These are phyloP conservation scores for Cladorrhinum samala DNA, from an alignment of 495 filamentous ascomycete genomes.

Conservation along the genomic window DNA sequence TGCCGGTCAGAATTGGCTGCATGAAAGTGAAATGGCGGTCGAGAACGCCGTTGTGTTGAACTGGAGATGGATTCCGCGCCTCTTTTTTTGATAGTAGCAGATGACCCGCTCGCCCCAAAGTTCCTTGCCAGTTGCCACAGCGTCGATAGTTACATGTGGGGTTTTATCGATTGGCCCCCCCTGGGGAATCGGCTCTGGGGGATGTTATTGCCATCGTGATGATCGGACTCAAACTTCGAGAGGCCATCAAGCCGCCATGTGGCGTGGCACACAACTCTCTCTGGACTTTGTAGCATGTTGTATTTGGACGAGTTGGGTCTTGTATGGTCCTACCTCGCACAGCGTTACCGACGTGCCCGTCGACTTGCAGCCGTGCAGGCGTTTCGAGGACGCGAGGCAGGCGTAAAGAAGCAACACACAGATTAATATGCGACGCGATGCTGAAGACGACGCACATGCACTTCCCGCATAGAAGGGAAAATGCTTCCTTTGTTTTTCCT, in stretches of 20 bases:
- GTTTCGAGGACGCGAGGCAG: neutral
- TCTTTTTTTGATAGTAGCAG: too few species aligned
- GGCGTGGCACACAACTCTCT: neutral
- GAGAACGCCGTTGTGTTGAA: neutral
- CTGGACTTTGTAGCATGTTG: neutral
- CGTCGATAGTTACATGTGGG: too few species aligned
- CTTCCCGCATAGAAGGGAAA: neutral
- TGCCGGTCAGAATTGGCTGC: neutral
- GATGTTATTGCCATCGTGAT: neutral
- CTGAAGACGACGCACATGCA: too few species aligned
- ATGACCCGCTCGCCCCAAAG: too few species aligned
- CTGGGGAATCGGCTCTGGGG: neutral
- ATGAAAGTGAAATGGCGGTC: neutral
- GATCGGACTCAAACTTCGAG: too few species aligned
- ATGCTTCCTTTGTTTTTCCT: neutral
- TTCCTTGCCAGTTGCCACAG: too few species aligned
- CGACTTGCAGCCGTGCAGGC: neutral
- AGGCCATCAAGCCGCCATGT: conserved; percentile 9
- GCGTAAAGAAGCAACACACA: too few species aligned
- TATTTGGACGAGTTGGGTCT: conserved; percentile 7
- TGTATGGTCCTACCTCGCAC: conserved; percentile 12
- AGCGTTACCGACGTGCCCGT: conserved; percentile 10
- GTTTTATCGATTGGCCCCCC: too few species aligned
- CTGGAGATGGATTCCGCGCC: too few species aligned
- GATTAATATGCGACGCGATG: too few species aligned